Percentiles rank a stretch among this genome's conserved stretches.
These are phyloP conservation scores for Trichophyton verrucosum DNA, from an alignment of 2,329 filamentous ascomycete genomes.

Conservation along the genomic window DNA sequence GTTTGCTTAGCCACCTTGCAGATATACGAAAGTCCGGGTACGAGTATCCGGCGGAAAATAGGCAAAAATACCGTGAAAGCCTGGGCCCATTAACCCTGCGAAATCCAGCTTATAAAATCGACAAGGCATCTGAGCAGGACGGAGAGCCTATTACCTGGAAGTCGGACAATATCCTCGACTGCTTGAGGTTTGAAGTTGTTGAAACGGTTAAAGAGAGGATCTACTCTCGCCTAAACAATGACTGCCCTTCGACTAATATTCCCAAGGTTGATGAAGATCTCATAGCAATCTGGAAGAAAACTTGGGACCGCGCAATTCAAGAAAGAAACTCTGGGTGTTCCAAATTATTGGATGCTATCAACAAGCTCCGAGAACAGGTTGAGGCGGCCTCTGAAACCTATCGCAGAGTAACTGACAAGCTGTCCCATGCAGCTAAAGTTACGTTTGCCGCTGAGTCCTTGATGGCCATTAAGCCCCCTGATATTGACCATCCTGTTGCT, in stretches of 20 bases:
- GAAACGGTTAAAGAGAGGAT: constrained; percentile 20
- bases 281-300: constrained; percentile 21
- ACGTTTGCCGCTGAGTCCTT: constrained; percentile 21
- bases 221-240: constrained; percentile 21
- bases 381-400: constrained; percentile 7
- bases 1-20: constrained; percentile 35
- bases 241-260: constrained; percentile 17
- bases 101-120: constrained; percentile 30
- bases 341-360: constrained; percentile 11
- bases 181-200: constrained; percentile 33
- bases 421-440: constrained; percentile 17
- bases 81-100: constrained; percentile 17
- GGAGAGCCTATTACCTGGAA: constrained; percentile 11
- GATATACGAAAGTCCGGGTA: constrained; percentile 36
- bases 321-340: not conserved
- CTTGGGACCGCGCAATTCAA: constrained; percentile 14
- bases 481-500: constrained; percentile 22
- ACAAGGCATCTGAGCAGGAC: constrained; percentile 5
- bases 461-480: constrained; percentile 22
- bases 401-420: not conserved
- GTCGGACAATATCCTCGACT: constrained; percentile 32
- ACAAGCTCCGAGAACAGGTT: constrained; percentile 14
- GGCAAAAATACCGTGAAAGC: constrained; percentile 25
- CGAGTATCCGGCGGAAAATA: constrained; percentile 29
- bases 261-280: constrained; percentile 26